Percentiles rank a stretch among this genome's conserved stretches.
Evolutionary conservation across 257 asterid genomes (phyloP).

Genomic region (Craterostigma plantagineum): DNA sequence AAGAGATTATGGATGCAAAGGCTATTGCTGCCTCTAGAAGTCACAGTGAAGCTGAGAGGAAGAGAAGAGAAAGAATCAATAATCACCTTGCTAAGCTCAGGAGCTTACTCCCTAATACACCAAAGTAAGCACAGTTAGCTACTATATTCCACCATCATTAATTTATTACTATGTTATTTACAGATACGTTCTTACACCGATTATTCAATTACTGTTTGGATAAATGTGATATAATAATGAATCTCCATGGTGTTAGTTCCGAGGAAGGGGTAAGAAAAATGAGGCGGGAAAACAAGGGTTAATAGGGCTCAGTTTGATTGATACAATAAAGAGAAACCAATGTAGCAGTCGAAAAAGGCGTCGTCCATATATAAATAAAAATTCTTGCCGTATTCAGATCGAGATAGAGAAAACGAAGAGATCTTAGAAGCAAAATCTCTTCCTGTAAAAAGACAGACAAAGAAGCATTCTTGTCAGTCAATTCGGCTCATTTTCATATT

Average conservation of each 20-base stretch:
- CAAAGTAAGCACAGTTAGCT: constrained; percentile 24
- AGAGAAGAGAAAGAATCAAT: constrained; percentile 80
- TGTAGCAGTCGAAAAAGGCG: constrained; percentile 49
- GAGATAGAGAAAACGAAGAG: constrained; percentile 10
- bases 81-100: constrained; percentile 78
- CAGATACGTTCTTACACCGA: background rate
- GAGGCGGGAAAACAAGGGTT: constrained; percentile 14
- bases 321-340: constrained; percentile 75
- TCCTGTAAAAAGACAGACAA: constrained; percentile 26
- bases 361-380: constrained; percentile 23
- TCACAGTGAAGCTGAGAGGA: constrained; percentile 92
- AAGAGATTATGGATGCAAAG: constrained; percentile 86
- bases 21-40: constrained; percentile 91
- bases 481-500: constrained; percentile 11
- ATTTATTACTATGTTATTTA: constrained; percentile 9
- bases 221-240: background rate
- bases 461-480: constrained; percentile 32
- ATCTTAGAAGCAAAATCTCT: constrained; percentile 4
- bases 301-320: constrained; percentile 42
- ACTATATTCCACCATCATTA: background rate
- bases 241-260: constrained; percentile 18
- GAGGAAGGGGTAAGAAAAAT: constrained; percentile 12
- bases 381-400: constrained; percentile 49
- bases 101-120: constrained; percentile 85
- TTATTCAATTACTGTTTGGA: no score